These are phyloP conservation scores for Fusarium ramigenum DNA, from an alignment of 2,329 filamentous ascomycete genomes.

Conservation along the genomic window DNA sequence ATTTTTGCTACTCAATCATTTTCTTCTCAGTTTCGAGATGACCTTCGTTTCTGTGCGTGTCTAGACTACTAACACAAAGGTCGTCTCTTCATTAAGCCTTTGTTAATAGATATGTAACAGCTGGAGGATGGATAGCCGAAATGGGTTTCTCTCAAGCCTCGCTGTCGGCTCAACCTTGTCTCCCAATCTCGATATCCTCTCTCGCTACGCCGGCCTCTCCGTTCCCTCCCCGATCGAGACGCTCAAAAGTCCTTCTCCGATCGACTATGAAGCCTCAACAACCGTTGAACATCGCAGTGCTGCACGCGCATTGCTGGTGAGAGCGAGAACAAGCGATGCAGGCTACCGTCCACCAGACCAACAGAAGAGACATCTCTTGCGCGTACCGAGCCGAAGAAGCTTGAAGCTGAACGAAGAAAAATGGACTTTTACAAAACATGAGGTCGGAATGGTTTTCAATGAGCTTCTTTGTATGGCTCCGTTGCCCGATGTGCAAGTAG, in stretches of 20 bases:
- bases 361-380: constrained; percentile 6
- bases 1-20: background rate
- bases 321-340: background rate
- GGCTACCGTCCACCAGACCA: background rate
- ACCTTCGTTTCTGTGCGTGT: background rate
- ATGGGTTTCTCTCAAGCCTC: background rate
- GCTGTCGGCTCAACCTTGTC: background rate
- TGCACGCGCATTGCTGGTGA: constrained; percentile 1
- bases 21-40: background rate
- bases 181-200: background rate
- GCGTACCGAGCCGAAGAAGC: background rate
- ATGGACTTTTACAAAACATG: constrained; percentile 22
- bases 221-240: background rate
- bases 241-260: background rate
- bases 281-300: background rate
- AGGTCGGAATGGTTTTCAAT: constrained; percentile 13
- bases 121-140: background rate
- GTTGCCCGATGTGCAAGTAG: constrained; percentile 7
- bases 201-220: background rate
- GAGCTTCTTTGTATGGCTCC: background rate
- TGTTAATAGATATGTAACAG: background rate
- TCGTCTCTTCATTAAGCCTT: no score
- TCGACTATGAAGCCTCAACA: background rate
- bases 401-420: background rate
- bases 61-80: background rate